Percentiles rank a stretch among this genome's conserved stretches.
Conservation (phyloP, 305 asterid genomes). For the Solanum hybrid region DNA sequence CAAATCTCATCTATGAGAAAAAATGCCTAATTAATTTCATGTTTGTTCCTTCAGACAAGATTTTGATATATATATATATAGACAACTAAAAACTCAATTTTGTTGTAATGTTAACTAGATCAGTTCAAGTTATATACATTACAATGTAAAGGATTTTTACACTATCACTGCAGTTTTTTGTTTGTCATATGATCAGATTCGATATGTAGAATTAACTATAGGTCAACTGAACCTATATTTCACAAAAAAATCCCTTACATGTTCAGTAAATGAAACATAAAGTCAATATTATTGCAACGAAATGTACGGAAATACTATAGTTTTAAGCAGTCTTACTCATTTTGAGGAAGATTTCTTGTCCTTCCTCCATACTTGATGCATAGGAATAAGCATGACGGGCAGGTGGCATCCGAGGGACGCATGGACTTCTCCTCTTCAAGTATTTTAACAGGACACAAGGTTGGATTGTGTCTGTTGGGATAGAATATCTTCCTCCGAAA, state of each 20-base stretch:
- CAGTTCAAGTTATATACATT: background rate
- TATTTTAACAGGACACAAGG: slow-evolving; percentile 19
- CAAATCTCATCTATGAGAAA: background rate
- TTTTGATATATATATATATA: background rate
- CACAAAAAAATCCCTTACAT: background rate
- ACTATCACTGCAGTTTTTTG: background rate
- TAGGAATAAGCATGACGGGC: slow-evolving; percentile 20
- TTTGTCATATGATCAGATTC: background rate
- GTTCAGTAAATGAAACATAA: background rate
- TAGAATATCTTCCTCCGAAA: slow-evolving; percentile 18
- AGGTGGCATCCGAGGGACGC: slow-evolving; percentile 19
- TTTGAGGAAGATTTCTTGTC: slow-evolving; percentile 26
- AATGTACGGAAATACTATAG: background rate
- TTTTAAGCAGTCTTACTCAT: slow-evolving; percentile 8
- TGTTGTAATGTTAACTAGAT: background rate
- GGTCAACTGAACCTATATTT: background rate
- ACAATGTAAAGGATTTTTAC: background rate
- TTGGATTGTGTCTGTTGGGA: slow-evolving; percentile 18
- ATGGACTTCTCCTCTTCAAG: slow-evolving; percentile 24
- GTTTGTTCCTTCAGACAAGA: background rate
- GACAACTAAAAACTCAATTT: background rate
- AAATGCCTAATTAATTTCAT: background rate
- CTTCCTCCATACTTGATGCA: slow-evolving; percentile 31
- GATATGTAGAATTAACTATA: background rate
- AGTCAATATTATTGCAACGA: background rate